These are phyloP conservation scores for Cyberlindnera samutprakarnensis DNA, from an alignment of 805 yeast genomes.

Conservation along the genomic window DNA sequence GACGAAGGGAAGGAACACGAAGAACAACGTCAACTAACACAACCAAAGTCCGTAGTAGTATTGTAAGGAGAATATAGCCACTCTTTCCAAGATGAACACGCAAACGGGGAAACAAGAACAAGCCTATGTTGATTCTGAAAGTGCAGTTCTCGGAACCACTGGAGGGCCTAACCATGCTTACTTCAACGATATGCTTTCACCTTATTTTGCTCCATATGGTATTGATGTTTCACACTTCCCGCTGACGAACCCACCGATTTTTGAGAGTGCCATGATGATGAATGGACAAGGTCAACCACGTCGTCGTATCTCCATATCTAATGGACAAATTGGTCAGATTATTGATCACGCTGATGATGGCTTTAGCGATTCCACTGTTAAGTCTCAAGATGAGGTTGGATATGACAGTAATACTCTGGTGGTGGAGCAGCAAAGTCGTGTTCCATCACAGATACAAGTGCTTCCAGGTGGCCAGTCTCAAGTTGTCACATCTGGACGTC, in stretches of 20 bases:
- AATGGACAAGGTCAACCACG: conserved; percentile 29
- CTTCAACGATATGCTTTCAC: conserved; percentile 30
- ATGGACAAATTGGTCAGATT: conserved; percentile 79
- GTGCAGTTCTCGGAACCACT: background rate
- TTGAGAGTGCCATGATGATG: conserved; percentile 34
- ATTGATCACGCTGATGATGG: conserved; percentile 33
- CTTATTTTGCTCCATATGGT: conserved; percentile 36
- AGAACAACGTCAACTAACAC: too few species aligned
- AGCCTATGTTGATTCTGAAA: background rate
- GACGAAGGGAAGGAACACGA: too few species aligned
- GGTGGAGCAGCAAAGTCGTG: conserved; percentile 1
- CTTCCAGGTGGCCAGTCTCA: background rate
- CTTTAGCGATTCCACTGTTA: conserved; percentile 2
- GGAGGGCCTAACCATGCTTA: conserved; percentile 9
- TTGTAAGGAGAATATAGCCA: too few species aligned
- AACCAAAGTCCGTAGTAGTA: too few species aligned
- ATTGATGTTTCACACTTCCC: conserved; percentile 37
- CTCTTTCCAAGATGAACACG: too few species aligned
- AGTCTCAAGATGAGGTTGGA: background rate
- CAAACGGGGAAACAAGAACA: too few species aligned
- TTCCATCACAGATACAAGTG: background rate
- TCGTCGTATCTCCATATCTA: conserved; percentile 72
- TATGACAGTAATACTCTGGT: background rate
- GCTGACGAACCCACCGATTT: conserved; percentile 37
- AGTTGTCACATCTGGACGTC: background rate